A percentile compares a stretch with the other conserved stretches of the same genome.
phyloP scores from a whole-genome alignment of 116 monocot genomes.

The Trichopus zeylanicus region DNA sequence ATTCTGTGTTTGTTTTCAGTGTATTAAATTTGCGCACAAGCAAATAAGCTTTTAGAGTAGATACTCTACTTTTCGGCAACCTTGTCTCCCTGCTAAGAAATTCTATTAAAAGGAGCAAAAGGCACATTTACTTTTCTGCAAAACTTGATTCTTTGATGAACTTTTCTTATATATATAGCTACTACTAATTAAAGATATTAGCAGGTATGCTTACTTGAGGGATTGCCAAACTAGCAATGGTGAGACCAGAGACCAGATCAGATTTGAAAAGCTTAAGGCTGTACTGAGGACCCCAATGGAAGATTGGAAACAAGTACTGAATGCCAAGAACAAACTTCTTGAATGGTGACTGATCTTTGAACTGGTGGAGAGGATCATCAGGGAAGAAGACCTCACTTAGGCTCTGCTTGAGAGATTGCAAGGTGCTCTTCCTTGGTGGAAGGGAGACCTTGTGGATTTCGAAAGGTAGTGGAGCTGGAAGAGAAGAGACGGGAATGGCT shows the following conservation, averaged over 20 bases:
- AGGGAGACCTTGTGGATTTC: conserved; percentile 61
- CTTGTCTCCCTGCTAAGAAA: no score
- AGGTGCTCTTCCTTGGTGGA: conserved; percentile 31
- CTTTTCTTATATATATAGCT: no score
- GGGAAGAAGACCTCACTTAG: conserved; percentile 71
- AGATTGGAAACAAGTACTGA: conserved; percentile 69
- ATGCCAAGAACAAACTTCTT: conserved; percentile 39
- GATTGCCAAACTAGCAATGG: conserved; percentile 84
- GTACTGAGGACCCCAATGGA: conserved; percentile 71
- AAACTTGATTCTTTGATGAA: no score
- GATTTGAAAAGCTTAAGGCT: conserved; percentile 54
- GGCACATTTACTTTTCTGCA: no score
- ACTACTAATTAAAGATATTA: no score
- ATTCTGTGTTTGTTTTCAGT: no score
- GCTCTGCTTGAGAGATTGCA: conserved; percentile 43
- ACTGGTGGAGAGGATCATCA: conserved; percentile 66
- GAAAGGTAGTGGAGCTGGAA: conserved; percentile 2
- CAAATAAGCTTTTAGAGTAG: no score
- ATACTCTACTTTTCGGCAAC: no score
- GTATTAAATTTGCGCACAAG: no score
- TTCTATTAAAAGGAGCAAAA: no score
- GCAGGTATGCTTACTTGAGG: conserved; percentile 34
- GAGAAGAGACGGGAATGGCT: conserved; percentile 4
- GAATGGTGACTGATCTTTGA: conserved; percentile 38
- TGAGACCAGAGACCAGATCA: conserved; percentile 64